Conservation (phyloP, 441 rosid genomes). For the Corymbia calophylla region DNA sequence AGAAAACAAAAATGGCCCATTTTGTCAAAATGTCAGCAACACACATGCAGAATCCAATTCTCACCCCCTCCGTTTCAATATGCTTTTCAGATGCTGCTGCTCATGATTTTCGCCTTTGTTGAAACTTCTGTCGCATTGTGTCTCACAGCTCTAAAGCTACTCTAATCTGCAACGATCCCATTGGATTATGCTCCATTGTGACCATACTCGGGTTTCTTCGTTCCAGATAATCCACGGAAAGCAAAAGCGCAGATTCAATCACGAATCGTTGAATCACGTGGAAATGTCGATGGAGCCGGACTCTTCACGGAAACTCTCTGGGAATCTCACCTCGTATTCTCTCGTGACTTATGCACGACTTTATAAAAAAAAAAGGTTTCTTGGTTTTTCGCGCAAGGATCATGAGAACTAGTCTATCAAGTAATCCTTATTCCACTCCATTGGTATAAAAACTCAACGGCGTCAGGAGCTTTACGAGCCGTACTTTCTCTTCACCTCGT, state of each 20-base stretch:
- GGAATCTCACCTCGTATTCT: background rate
- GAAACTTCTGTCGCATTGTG: background rate
- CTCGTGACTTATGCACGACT: background rate
- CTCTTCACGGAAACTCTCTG: background rate
- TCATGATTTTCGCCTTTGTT: background rate
- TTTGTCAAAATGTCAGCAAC: background rate
- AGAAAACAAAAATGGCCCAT: background rate
- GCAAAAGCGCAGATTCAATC: background rate
- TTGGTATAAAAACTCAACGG: background rate
- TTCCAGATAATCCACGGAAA: background rate
- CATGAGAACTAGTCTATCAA: background rate
- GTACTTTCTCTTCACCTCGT: background rate
- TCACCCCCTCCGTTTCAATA: background rate
- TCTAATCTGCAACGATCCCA: background rate
- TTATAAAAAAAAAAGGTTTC: background rate
- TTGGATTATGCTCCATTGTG: background rate
- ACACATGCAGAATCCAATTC: background rate
- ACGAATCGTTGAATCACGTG: background rate
- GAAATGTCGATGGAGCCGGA: background rate
- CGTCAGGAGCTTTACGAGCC: background rate
- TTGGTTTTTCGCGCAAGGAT: background rate
- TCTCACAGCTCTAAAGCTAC: background rate
- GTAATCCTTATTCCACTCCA: background rate
- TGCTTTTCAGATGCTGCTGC: background rate
- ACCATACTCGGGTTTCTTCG: background rate